Base-by-base conservation (phyloP, 1,139 yeast genomes). In the Hyphopichia pseudoburtonii region DNA sequence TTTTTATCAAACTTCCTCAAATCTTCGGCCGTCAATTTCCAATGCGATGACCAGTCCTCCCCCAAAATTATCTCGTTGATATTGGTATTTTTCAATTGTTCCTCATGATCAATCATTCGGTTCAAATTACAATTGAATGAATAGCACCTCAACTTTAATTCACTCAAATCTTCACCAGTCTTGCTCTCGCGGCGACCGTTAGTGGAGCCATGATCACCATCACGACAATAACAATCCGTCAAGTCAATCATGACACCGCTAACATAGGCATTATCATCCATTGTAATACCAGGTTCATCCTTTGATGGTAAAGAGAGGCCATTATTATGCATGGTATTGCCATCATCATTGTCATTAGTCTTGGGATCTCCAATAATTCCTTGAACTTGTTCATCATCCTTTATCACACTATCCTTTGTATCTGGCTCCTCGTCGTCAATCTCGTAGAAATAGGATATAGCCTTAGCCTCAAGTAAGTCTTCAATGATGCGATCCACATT, bases 31-130 rank as follows among this genome's bases (percentile, higher is more conserved):
- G 82, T 69, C 19, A 86, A 50, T 37, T 78, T 73, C 90, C 94
- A 86, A 52, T 80, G 86, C 10, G 80, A 73, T 0, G 86, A 82
- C 95, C 95, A 86, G 48, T 84, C 84, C 28, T 66, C 73, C 7
- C 67, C 74, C 27, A 71, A 57, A 1, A 60, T 61, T 16, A 70
- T 57, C 12, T 67, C 68, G 29, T 59, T 50, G n/a, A 67, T 57
- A 41, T 69, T 62, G 24, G 67, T 65, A 32, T 55, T 57, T 33
- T 56, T 56, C 56, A 68, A 54, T 30, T 49, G 52, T 2, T 51
- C 41, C 38, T 70, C 73, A 38, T 67, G 67, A 39, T 66, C 72
- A 30, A 67, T 59, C 6, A 57, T 47, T 40, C 61, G 52, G 47
- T 71, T 70, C 32, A 69, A 50, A 37, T 56, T 54, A 41, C 77